phyloP scores from a whole-genome alignment of 2,329 filamentous ascomycete species.

The Xylariaceae sp. region DNA sequence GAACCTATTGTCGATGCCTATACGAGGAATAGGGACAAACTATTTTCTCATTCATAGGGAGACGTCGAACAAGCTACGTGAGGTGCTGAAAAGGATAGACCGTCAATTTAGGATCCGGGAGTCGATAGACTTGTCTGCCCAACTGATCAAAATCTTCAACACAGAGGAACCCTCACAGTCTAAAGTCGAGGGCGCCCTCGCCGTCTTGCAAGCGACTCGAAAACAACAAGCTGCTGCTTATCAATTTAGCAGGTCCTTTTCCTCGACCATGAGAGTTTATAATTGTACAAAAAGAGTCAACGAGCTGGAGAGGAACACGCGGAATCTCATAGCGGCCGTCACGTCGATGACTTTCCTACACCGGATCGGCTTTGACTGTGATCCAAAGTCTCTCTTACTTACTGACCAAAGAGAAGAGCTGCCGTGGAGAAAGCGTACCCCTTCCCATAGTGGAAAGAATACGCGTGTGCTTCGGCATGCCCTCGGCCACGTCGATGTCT shows the following conservation, averaged over 20 bases:
- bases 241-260: too few relatives aligned
- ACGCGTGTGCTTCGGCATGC: constrained; percentile 22
- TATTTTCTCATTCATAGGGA: neutral
- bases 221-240: too few relatives aligned
- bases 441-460: too few relatives aligned
- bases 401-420: constrained; percentile 6
- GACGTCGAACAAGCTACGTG: neutral
- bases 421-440: constrained; percentile 7
- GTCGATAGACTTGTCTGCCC: too few relatives aligned
- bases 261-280: too few relatives aligned
- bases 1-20: neutral
- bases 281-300: constrained; percentile 14
- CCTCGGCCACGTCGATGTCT: constrained; percentile 19
- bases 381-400: constrained; percentile 15
- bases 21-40: neutral
- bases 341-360: constrained; percentile 21
- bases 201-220: too few relatives aligned
- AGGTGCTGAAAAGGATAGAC: neutral
- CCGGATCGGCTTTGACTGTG: constrained; percentile 23
- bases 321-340: constrained; percentile 13
- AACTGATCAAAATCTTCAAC: too few relatives aligned
- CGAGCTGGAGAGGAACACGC: constrained; percentile 19
- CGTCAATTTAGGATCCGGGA: neutral
- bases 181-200: too few relatives aligned
- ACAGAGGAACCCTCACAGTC: too few relatives aligned